Evolutionary conservation across 805 yeast species (phyloP).

Genomic region (Wickerhamiella qilinensis): DNA sequence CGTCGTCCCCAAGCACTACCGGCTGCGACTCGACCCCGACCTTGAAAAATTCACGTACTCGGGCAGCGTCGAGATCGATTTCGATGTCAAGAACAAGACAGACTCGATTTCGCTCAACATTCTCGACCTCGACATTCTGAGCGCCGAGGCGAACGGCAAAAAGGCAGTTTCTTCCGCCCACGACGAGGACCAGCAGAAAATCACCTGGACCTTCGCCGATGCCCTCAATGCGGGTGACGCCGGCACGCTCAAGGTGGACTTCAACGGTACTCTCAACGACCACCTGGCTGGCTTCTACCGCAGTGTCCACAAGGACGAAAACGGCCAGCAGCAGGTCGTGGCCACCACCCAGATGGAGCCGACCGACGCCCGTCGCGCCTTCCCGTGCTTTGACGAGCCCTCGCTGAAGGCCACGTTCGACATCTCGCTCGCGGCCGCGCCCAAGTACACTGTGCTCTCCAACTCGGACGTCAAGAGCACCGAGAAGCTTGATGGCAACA

Average conservation of each 20-base stretch:
- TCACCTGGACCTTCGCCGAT: slow-evolving; percentile 39
- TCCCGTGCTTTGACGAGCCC: slow-evolving; percentile 66
- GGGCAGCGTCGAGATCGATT: slow-evolving; percentile 26
- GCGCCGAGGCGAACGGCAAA: slow-evolving; percentile 17
- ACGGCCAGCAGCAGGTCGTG: slow-evolving; percentile 37
- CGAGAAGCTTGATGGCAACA: slow-evolving; percentile 23
- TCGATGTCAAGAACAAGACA: slow-evolving; percentile 30
- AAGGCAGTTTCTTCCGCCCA: slow-evolving; percentile 20
- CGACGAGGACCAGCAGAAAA: slow-evolving; percentile 44
- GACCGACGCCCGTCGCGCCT: slow-evolving; percentile 62
- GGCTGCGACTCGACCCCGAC: slow-evolving; percentile 50
- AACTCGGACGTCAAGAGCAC: slow-evolving; percentile 44
- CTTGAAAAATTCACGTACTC: slow-evolving; percentile 23
- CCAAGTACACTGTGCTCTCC: slow-evolving; percentile 40
- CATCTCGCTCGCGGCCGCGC: slow-evolving; percentile 37
- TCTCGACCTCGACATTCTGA: slow-evolving; percentile 43
- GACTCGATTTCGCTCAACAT: slow-evolving; percentile 38
- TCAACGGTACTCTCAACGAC: slow-evolving; percentile 44
- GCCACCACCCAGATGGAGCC: slow-evolving; percentile 64
- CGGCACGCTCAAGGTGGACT: slow-evolving; percentile 39
- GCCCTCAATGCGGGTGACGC: slow-evolving; percentile 25
- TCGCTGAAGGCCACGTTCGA: slow-evolving; percentile 50
- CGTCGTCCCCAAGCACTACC: slow-evolving; percentile 62
- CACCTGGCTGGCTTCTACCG: slow-evolving; percentile 64
- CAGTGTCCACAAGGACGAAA: slow-evolving; percentile 38